These are phyloP conservation scores for Epichloe coenophiala DNA, from an alignment of 2,329 filamentous ascomycete genomes.

Conservation along the genomic window DNA sequence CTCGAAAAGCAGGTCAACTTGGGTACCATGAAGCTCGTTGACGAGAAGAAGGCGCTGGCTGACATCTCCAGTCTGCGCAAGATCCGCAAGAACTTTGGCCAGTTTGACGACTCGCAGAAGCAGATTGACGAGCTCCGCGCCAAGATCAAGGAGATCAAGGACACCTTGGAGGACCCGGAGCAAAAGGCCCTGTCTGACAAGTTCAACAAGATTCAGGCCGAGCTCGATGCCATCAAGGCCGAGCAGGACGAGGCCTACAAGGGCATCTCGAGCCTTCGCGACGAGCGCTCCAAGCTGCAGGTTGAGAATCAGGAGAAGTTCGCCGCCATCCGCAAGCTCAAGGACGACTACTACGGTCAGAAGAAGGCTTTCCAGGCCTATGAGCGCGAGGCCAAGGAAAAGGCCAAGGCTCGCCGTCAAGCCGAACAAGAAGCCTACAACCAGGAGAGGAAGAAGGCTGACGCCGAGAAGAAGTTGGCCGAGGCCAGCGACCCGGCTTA, in stretches of 20 bases:
- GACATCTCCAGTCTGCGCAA: conserved; percentile 77
- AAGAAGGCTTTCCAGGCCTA: conserved; percentile 73
- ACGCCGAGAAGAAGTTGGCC: conserved; percentile 62
- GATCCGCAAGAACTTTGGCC: conserved; percentile 79
- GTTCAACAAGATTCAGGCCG: conserved; percentile 73
- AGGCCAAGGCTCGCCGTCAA: conserved; percentile 63
- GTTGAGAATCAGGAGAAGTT: conserved; percentile 81
- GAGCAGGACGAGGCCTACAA: conserved; percentile 88
- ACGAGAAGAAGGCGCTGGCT: conserved; percentile 85
- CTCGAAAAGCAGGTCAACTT: conserved; percentile 79
- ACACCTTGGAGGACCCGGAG: conserved; percentile 82
- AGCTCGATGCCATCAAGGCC: conserved; percentile 80
- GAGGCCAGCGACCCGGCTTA: conserved; percentile 80
- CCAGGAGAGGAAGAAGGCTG: conserved; percentile 61
- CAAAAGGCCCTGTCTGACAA: conserved; percentile 75
- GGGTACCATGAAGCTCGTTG: conserved; percentile 87
- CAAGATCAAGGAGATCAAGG: conserved; percentile 80
- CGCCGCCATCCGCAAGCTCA: conserved; percentile 66
- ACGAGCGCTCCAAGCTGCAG: conserved; percentile 74
- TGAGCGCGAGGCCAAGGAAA: conserved; percentile 70
- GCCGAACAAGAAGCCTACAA: conserved; percentile 64
- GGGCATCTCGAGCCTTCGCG: conserved; percentile 68
- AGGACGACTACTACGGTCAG: conserved; percentile 74
- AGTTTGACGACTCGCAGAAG: conserved; percentile 76
- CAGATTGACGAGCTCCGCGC: conserved; percentile 75